Evolutionary conservation across 2,329 filamentous ascomycete species (phyloP).

Genomic region (Ophiostoma ulmi): DNA sequence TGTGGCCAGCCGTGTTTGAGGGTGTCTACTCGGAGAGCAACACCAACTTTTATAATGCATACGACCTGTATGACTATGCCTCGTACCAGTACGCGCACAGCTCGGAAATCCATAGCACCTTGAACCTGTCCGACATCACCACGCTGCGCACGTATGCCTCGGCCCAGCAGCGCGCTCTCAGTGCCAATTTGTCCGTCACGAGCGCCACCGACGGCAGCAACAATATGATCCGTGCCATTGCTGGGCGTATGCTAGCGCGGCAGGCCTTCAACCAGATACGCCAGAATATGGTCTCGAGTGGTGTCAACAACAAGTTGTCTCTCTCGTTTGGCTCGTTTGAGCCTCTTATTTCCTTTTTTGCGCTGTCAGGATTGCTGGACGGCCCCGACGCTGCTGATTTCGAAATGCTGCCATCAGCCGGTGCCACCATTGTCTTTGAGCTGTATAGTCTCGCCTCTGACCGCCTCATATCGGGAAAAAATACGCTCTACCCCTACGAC

Average conservation of each 20-base stretch:
- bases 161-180: conserved; percentile 55
- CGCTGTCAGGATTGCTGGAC: conserved; percentile 44
- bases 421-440: conserved; percentile 72
- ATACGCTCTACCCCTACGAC: conserved; percentile 31
- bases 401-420: conserved; percentile 56
- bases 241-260: conserved; percentile 49
- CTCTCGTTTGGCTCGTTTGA: conserved; percentile 52
- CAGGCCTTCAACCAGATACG: conserved; percentile 42
- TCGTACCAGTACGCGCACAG: conserved; percentile 52
- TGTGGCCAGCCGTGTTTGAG: conserved; percentile 39
- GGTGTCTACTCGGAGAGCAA: conserved; percentile 35
- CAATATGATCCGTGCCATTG: conserved; percentile 41
- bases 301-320: conserved; percentile 44
- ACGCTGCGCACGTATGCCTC: conserved; percentile 61
- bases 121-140: conserved; percentile 43
- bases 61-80: conserved; percentile 52
- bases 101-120: conserved; percentile 36
- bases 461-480: conserved; percentile 30
- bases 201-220: conserved; percentile 42
- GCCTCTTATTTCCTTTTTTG: conserved; percentile 53
- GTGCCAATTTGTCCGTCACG: conserved; percentile 48
- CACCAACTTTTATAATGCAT: conserved; percentile 47
- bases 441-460: conserved; percentile 38
- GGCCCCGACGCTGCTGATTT: conserved; percentile 52
- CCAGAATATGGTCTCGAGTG: conserved; percentile 39